Evolutionary conservation across 768 basidiomycete species (phyloP).

Genomic region (Pisolithus tinctorius): DNA sequence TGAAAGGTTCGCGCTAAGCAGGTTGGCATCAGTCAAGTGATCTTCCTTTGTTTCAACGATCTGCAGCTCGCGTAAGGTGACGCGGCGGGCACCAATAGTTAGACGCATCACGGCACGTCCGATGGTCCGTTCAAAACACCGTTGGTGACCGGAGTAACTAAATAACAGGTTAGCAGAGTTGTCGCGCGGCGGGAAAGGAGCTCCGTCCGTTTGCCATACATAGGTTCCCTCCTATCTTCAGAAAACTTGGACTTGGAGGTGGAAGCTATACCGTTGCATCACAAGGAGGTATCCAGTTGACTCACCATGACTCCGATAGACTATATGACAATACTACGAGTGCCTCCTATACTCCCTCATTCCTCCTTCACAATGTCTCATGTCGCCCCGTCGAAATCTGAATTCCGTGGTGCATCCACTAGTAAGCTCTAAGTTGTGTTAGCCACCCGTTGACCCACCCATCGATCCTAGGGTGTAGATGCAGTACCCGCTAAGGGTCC

Average conservation of each 20-base stretch:
- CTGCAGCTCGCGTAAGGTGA: conserved; percentile 79
- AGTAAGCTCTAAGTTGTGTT: too few relatives aligned
- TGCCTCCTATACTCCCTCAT: too few relatives aligned
- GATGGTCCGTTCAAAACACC: conserved; percentile 36
- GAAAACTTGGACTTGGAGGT: conserved; percentile 9
- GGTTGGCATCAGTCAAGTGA: too few relatives aligned
- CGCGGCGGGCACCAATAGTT: conserved; percentile 53
- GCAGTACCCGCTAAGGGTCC: too few relatives aligned
- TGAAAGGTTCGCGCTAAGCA: too few relatives aligned
- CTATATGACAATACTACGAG: too few relatives aligned
- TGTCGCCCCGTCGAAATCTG: too few relatives aligned
- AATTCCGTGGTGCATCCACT: too few relatives aligned
- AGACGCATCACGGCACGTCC: conserved; percentile 73
- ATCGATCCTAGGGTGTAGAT: too few relatives aligned
- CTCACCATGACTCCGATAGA: too few relatives aligned
- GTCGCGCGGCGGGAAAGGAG: conserved; percentile 22
- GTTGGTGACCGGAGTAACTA: conserved; percentile 73
- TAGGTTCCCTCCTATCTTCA: conserved; percentile 30
- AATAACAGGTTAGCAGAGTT: conserved; percentile 1
- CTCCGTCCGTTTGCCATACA: conserved; percentile 30
- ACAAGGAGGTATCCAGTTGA: conserved; percentile 1
- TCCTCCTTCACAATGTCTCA: too few relatives aligned
- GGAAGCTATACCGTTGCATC: conserved; percentile 14
- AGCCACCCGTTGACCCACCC: too few relatives aligned
- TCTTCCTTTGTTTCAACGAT: conserved; percentile 70